Base-by-base conservation (phyloP, 2,329 filamentous ascomycete species). In the Trichoderma guizhouense region DNA sequence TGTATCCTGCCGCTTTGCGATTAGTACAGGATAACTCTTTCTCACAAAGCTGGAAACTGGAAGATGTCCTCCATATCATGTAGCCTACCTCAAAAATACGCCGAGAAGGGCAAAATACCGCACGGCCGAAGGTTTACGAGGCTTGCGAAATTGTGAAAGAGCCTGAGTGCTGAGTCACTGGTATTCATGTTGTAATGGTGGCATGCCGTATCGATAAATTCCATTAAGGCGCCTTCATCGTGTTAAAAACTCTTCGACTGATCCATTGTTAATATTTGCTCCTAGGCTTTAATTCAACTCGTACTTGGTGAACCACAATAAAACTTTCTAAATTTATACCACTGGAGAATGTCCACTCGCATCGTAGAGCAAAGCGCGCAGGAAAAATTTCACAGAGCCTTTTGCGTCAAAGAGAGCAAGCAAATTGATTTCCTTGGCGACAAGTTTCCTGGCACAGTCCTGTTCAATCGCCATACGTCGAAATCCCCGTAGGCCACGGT, bases 31-130 rank as follows among this genome's bases (percentile, higher is more conserved):
- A 39, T 4, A 8, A 39, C 36, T 39, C 36, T 18, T 39, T 8
- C 15, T 39, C 36, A 39, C 15, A 18, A 8, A 39, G 3, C 14
- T 1, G 7, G 0, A 39, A 18, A 15, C 36, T 1, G 36, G 15
- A 39, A 1, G 36, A 39, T 1, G 36, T 4, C 36, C 15, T 18
- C 15, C 2, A 1, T 18, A 39, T 39, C 15, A 39, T 8, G 15
- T 0, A 39, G 2, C 36, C 15, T 0, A 18, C 36, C 15, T 3
- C 15, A 18, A 18, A 2, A 39, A 3, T 0, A 18, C 36, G 0
- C 36, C 15, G 15, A 39, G 36, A 39, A 39, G 36, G 0, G 36
- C 8, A 39, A 18, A 1, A 4, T 1, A 39, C 8, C 15, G 3
- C 36, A 39, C 15, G 15, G 36, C 36, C 15, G 0, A 39, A 39